Evolutionary conservation across 345 rosid species (phyloP).

Genomic region (Arabidopsis arenosa): DNA sequence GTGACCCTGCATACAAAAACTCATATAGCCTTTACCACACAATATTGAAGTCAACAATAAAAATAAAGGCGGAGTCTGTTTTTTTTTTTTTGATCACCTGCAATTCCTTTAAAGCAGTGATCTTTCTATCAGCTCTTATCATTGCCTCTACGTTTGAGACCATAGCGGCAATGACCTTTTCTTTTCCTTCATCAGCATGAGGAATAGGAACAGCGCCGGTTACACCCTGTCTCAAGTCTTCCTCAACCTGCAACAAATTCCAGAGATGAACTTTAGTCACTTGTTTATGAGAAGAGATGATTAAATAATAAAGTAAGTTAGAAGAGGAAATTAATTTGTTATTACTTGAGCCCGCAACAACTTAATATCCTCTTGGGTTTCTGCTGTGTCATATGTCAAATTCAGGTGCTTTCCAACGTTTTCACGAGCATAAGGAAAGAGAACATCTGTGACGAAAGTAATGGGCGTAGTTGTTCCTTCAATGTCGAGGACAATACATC

Average conservation of each 20-base stretch:
- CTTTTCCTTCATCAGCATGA: constrained; percentile 70
- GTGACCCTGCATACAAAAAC: constrained; percentile 70
- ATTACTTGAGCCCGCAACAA: constrained; percentile 78
- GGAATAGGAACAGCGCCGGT: constrained; percentile 75
- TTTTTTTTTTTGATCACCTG: constrained; percentile 60
- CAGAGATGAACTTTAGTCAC: constrained; percentile 33
- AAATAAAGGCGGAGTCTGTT: background rate
- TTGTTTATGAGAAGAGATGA: constrained; percentile 7
- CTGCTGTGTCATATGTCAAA: constrained; percentile 71
- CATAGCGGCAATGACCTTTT: constrained; percentile 78
- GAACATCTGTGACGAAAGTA: constrained; percentile 87
- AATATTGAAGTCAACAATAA: background rate
- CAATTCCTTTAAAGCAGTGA: constrained; percentile 92
- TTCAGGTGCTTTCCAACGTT: constrained; percentile 84
- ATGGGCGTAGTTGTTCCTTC: constrained; percentile 99
- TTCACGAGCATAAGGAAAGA: constrained; percentile 89
- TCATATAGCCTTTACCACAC: constrained; percentile 23
- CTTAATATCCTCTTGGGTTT: constrained; percentile 80
- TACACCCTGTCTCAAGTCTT: constrained; percentile 77
- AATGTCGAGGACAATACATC: constrained; percentile 86
- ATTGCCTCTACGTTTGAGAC: constrained; percentile 87
- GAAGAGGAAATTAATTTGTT: constrained; percentile 5
- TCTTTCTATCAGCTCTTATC: constrained; percentile 94
- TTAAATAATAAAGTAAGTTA: background rate
- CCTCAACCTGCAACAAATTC: constrained; percentile 61